phyloP scores from a whole-genome alignment of 345 rosid genomes.

The Lepidium sativum region DNA sequence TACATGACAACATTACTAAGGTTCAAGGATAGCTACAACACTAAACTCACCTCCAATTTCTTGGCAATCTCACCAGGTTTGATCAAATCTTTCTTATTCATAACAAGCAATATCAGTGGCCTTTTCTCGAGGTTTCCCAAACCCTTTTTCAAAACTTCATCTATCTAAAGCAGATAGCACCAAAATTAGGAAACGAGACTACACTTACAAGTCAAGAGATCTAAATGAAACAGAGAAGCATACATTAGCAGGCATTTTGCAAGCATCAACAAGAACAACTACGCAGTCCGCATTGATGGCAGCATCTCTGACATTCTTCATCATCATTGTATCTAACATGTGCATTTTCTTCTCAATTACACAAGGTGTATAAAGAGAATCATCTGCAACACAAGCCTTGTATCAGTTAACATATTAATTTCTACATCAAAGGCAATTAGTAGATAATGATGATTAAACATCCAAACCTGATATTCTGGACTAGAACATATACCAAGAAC shows the following conservation, averaged over 20 bases:
- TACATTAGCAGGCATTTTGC: slow-evolving; percentile 69
- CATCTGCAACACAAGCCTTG: slow-evolving; percentile 45
- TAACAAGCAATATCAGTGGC: slow-evolving; percentile 65
- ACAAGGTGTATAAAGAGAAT: slow-evolving; percentile 86
- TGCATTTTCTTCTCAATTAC: slow-evolving; percentile 92
- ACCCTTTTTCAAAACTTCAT: slow-evolving; percentile 75
- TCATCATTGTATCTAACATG: slow-evolving; percentile 96
- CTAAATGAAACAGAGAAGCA: slow-evolving; percentile 17
- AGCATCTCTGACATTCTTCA: slow-evolving; percentile 93
- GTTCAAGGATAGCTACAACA: no score
- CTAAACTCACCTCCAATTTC: no score
- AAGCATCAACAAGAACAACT: slow-evolving; percentile 78
- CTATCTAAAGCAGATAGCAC: slow-evolving; percentile 49
- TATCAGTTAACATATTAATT: neutral
- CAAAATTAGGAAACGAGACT: neutral
- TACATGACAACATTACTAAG: no score
- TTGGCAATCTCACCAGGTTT: slow-evolving; percentile 99
- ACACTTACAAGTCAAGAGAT: neutral
- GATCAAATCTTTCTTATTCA: slow-evolving; percentile 88
- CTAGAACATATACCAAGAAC: slow-evolving; percentile 91
- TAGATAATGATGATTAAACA: neutral
- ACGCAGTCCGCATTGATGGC: slow-evolving; percentile 81
- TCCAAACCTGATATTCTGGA: slow-evolving; percentile 69
- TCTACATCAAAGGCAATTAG: neutral
- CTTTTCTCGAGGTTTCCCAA: slow-evolving; percentile 41